Evolutionary conservation across 2,329 filamentous ascomycete genomes (phyloP).

Genomic region (Metarhizium sp.): DNA sequence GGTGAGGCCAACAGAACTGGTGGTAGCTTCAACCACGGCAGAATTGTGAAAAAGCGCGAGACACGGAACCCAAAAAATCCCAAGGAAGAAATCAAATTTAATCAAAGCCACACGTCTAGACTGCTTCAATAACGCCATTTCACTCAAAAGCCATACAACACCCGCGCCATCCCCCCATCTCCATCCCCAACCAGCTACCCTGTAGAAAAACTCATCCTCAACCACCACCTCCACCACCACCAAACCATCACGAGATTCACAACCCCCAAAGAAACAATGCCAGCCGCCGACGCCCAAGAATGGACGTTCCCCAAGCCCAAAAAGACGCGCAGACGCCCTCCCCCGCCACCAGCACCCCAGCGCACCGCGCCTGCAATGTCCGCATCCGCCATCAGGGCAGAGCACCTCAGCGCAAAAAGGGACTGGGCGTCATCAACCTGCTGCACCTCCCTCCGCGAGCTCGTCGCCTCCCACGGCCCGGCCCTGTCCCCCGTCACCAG

Average conservation of each 20-base stretch:
- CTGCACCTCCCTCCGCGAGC: conserved; percentile 21
- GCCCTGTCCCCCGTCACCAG: conserved; percentile 18
- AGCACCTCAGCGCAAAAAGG: conserved; percentile 17
- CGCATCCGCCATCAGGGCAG: conserved; percentile 18
- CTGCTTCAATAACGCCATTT: too few relatives aligned
- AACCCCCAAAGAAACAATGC: not conserved
- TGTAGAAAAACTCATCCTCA: not conserved
- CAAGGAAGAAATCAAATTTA: too few relatives aligned
- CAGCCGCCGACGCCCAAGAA: conserved; percentile 5
- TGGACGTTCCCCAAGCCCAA: conserved; percentile 18
- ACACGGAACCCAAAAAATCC: too few relatives aligned
- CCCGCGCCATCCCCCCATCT: not conserved
- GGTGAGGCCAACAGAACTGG: too few relatives aligned
- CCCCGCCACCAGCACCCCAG: conserved; percentile 1
- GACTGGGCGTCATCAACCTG: conserved; percentile 18
- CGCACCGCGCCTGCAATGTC: conserved; percentile 9
- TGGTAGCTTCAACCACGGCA: too few relatives aligned
- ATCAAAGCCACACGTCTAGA: too few relatives aligned
- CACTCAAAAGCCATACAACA: too few relatives aligned
- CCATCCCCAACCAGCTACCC: not conserved
- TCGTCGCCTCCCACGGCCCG: conserved; percentile 19
- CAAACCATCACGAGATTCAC: not conserved
- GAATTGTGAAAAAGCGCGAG: too few relatives aligned
- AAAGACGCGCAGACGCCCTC: conserved; percentile 2
- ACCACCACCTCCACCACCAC: not conserved